phyloP scores from a whole-genome alignment of 495 filamentous ascomycete genomes.

The Lasiosphaeriaceae sp. region DNA sequence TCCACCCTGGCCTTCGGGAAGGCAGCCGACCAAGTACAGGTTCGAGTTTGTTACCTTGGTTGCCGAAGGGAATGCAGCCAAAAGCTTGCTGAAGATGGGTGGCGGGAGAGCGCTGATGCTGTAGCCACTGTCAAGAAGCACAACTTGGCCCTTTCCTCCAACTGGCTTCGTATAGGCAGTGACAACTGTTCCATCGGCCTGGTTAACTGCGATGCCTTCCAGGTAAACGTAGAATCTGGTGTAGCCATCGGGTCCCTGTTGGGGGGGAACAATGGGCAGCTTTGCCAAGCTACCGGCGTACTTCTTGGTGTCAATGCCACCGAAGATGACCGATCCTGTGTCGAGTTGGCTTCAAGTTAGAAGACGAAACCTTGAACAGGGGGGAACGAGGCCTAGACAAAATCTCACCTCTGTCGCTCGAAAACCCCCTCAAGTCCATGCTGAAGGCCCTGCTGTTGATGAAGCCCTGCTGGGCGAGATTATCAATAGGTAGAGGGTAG shows the following conservation, averaged over 20 bases:
- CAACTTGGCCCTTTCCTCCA: constrained; percentile 7
- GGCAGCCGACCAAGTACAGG: constrained; percentile 60
- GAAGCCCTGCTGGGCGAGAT: constrained; percentile 54
- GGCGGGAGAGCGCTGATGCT: constrained; percentile 18
- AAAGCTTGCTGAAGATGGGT: constrained; percentile 21
- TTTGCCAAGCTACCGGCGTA: constrained; percentile 64
- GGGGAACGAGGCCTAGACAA: constrained; percentile 29
- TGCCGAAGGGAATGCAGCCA: constrained; percentile 42
- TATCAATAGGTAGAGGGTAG: constrained; percentile 64
- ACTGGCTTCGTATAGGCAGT: constrained; percentile 5
- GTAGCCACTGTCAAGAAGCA: constrained; percentile 24
- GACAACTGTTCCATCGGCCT: constrained; percentile 14
- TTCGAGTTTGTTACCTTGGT: constrained; percentile 39
- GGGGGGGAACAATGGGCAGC: constrained; percentile 30
- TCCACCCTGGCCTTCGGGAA: constrained; percentile 45
- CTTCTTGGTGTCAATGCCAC: constrained; percentile 84
- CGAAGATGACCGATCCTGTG: constrained; percentile 60
- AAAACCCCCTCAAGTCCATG: constrained; percentile 48
- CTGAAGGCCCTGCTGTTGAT: constrained; percentile 71
- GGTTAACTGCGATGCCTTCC: constrained; percentile 17
- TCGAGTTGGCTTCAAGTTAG: constrained; percentile 33
- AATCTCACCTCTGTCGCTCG: constrained; percentile 57
- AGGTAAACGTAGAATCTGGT: constrained; percentile 18
- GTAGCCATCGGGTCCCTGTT: constrained; percentile 15
- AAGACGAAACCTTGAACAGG: no score